These are phyloP conservation scores for Tremella mesenterica DNA, from an alignment of 768 basidiomycete species.

Conservation along the genomic window DNA sequence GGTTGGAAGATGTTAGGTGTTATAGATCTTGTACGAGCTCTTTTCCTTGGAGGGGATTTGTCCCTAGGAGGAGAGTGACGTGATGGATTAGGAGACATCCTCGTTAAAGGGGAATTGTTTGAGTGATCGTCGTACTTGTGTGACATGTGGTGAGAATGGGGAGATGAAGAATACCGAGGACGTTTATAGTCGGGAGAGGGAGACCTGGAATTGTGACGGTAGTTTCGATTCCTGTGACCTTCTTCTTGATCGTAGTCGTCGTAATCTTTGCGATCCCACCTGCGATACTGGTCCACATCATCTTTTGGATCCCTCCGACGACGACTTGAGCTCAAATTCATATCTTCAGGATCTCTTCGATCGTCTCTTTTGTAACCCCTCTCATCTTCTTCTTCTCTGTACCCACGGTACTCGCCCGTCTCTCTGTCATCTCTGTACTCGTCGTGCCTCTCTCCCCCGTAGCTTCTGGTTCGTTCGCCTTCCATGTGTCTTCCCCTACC, in stretches of 20 bases:
- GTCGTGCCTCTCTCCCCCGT: background rate
- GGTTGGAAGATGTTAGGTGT: conserved; percentile 3
- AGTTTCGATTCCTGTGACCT: background rate
- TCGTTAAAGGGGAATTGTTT: too few species aligned
- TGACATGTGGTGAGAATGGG: background rate
- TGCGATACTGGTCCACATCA: too few species aligned
- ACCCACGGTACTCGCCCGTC: too few species aligned
- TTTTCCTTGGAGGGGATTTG: conserved; percentile 1
- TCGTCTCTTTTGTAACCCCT: too few species aligned
- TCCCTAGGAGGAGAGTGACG: too few species aligned
- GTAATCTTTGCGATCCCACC: too few species aligned
- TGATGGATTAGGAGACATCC: too few species aligned
- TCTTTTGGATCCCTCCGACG: too few species aligned
- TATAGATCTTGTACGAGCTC: background rate
- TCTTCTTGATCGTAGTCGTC: background rate
- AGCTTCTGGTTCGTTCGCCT: background rate
- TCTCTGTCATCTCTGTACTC: background rate
- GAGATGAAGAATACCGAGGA: conserved; percentile 1
- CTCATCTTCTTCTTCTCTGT: too few species aligned
- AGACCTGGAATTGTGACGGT: background rate
- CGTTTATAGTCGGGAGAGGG: too few species aligned
- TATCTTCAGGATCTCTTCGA: too few species aligned
- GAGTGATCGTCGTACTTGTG: background rate
- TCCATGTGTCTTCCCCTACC: conserved; percentile 2
- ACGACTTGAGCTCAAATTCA: too few species aligned